Percentiles rank a stretch among this genome's conserved stretches.
These are phyloP conservation scores for Penicillium glabrum DNA, from an alignment of 2,329 filamentous ascomycete species.

Conservation along the genomic window DNA sequence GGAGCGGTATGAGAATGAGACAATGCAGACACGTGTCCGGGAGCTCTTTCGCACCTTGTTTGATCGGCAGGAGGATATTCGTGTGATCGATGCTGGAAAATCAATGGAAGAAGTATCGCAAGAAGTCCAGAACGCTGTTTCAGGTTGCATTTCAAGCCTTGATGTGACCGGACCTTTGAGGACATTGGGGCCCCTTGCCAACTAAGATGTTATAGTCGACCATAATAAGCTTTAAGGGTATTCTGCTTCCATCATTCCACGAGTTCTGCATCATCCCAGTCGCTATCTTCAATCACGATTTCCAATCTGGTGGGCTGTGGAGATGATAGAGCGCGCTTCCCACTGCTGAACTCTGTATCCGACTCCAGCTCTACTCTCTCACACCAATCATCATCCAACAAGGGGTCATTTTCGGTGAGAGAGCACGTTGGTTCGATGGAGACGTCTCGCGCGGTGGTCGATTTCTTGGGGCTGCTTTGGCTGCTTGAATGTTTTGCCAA, in stretches of 20 bases:
- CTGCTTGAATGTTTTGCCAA: constrained; percentile 2
- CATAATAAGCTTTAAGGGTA: neutral
- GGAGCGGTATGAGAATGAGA: constrained; percentile 83
- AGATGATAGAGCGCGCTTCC: constrained; percentile 7
- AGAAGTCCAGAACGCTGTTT: constrained; percentile 34
- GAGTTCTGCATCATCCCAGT: constrained; percentile 51
- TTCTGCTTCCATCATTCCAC: constrained; percentile 33
- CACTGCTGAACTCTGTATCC: constrained; percentile 22
- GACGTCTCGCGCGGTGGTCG: constrained; percentile 1
- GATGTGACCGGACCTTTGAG: constrained; percentile 35
- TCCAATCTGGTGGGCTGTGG: constrained; percentile 28
- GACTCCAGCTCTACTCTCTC: constrained; percentile 27
- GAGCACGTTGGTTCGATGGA: constrained; percentile 16
- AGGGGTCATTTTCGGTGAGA: constrained; percentile 22
- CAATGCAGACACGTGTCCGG: constrained; percentile 78
- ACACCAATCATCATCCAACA: constrained; percentile 36
- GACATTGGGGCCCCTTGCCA: constrained; percentile 32
- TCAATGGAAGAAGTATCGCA: constrained; percentile 52
- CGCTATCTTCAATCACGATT: constrained; percentile 56
- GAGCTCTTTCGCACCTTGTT: constrained; percentile 65
- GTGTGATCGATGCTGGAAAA: constrained; percentile 55
- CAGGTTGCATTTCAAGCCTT: constrained; percentile 32
- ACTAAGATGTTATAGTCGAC: constrained; percentile 5
- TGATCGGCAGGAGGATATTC: constrained; percentile 49
- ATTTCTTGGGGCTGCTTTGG: neutral